Evolutionary conservation across 2,329 filamentous ascomycete genomes (phyloP), one percentile per base, ranked within the genome.

Genomic region (Neopestalotiopsis rosae): DNA sequence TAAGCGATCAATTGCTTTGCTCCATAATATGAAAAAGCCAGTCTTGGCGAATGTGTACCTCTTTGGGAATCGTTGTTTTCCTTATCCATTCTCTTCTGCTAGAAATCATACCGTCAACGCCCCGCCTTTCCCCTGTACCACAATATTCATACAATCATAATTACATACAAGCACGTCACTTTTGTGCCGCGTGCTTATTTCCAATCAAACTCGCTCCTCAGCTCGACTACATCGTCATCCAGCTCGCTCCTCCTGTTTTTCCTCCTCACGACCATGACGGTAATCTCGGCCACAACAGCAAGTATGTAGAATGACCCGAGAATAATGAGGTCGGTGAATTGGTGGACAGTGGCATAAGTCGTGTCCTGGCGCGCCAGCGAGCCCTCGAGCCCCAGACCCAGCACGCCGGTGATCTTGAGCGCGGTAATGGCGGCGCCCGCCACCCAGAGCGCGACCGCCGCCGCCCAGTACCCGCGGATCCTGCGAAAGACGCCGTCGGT

Each of bases 301-400:
- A 72, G 56, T n/a, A 69, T 58, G 49, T 75, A 76, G 17, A 74
- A 71, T 9, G 64, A 71, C 3, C 67, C 62, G 9, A 75, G 67
- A 7, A 75, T 71, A 24, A 70, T 71, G 9, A 76, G 64, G 68
- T 76, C 75, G 30, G 68, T 72, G 20, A 75, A 68, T 68, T 76
- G 74, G 65, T 76, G 73, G 17, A 63, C 69, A 6, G 72, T 71
- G 52, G 74, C 72, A 34, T 76, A 76, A 2, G 68, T 61, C 2
- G 69, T 67, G 14, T 40, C 67, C 40, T 68, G 61, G 5, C 73
- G 65, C 12, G 73, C 67, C 6, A 70, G 66, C 7, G 62, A 65
- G 3, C 66, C 71, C 40, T 24, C 34, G 13, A 66, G 67, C 34
- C 68, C 69, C 67, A 69, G 71, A 58, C 49, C 58, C 40, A 45